A percentile compares a stretch with the other conserved stretches of the same genome.
Evolutionary conservation across 129 eudicot species (phyloP).

Genomic region (Artemisia tridentata): DNA sequence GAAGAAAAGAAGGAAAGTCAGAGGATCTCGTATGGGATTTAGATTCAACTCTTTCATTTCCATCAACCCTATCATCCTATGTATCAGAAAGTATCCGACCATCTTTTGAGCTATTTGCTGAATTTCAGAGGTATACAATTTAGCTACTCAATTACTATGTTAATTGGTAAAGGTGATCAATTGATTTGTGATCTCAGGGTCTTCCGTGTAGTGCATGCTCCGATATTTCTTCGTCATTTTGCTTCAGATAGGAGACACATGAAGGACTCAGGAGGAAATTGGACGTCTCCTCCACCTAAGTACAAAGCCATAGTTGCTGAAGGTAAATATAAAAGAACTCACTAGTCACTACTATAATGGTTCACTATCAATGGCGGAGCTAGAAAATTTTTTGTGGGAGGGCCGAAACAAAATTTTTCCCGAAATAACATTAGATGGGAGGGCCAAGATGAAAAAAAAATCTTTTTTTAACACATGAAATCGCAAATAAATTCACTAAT

Average conservation of each 20-base stretch:
- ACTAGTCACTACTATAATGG: too few relatives aligned
- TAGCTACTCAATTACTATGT: neutral
- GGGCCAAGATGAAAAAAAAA: too few relatives aligned
- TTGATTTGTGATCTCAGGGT: slow-evolving; percentile 47
- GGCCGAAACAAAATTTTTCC: too few relatives aligned
- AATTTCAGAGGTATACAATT: slow-evolving; percentile 67
- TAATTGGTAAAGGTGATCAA: neutral
- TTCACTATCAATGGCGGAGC: too few relatives aligned
- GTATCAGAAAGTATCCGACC: slow-evolving; percentile 72
- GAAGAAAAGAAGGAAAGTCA: slow-evolving; percentile 45
- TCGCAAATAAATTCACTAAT: too few relatives aligned
- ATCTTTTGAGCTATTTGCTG: slow-evolving; percentile 81
- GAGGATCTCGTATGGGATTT: slow-evolving; percentile 80
- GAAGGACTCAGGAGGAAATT: slow-evolving; percentile 83
- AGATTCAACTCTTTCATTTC: slow-evolving; percentile 84
- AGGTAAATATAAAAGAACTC: slow-evolving; percentile 43
- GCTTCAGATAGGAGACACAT: slow-evolving; percentile 98
- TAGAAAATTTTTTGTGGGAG: too few relatives aligned
- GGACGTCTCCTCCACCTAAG: slow-evolving; percentile 70
- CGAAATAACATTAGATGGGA: too few relatives aligned
- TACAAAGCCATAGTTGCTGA: slow-evolving; percentile 66
- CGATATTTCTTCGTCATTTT: slow-evolving; percentile 64
- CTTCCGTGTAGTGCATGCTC: slow-evolving; percentile 88
- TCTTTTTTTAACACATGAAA: too few relatives aligned
- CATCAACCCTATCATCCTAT: slow-evolving; percentile 61